A percentile compares a stretch with the other conserved stretches of the same genome.
phyloP scores from a whole-genome alignment of 2,329 filamentous ascomycete species.

The Colletotrichum ledebouriae region DNA sequence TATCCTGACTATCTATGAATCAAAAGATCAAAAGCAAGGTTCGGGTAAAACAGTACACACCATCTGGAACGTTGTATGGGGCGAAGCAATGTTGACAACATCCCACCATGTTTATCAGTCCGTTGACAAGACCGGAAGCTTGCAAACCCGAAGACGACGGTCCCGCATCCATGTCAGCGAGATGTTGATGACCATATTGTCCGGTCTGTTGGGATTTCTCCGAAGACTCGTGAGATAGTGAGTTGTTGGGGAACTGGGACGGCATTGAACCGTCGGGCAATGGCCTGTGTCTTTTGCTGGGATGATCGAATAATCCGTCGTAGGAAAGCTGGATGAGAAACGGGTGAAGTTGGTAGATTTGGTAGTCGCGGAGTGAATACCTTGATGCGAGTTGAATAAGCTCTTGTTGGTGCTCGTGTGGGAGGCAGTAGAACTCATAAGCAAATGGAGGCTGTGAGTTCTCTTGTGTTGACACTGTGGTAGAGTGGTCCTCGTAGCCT shows the following conservation, averaged over 20 bases:
- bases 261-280: constrained; percentile 51
- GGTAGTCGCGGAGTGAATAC: constrained; percentile 50
- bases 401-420: constrained; percentile 46
- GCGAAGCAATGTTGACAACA: constrained; percentile 52
- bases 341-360: constrained; percentile 48
- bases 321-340: constrained; percentile 37
- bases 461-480: constrained; percentile 51
- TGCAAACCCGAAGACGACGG: constrained; percentile 41
- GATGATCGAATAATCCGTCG: constrained; percentile 37
- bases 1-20: constrained; percentile 49
- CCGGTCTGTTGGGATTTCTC: constrained; percentile 50
- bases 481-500: constrained; percentile 54
- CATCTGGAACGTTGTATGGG: constrained; percentile 43
- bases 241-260: constrained; percentile 44
- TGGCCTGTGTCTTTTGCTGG: constrained; percentile 51
- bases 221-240: constrained; percentile 47
- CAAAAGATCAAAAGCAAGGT: constrained; percentile 4
- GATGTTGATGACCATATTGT: constrained; percentile 45
- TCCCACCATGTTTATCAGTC: constrained; percentile 49
- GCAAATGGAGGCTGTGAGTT: constrained; percentile 45
- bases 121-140: constrained; percentile 31
- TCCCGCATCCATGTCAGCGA: constrained; percentile 27
- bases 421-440: constrained; percentile 45
- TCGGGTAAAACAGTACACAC: constrained; percentile 46
- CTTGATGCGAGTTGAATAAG: constrained; percentile 48